Evolutionary conservation across 192 early-diverging fungal species (phyloP), one percentile per base, ranked within the genome.

Genomic region (Entomortierella parvispora): DNA sequence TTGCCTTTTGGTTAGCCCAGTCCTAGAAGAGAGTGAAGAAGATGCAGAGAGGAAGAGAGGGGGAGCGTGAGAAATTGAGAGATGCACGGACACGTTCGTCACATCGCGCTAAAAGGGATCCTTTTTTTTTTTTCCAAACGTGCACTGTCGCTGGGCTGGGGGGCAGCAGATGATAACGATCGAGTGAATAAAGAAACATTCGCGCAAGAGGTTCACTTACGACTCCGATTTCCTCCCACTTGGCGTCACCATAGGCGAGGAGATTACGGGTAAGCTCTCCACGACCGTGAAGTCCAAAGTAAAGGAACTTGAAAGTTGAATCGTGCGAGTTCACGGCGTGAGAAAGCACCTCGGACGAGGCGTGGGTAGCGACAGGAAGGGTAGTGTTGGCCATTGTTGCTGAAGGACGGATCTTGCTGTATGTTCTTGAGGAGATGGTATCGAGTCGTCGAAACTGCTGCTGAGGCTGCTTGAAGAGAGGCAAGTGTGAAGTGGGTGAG

Each of bases 1-100:
- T 51, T 1, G 47, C n/a, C 70, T 85, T 85, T 31, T 82, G 82
- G 17, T 42, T 55, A 2, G 81, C 59, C 87, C 87, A 88, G 29
- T 79, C 72, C 72, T 76, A 43, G 37, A 58, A 17, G 20, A 33
- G 34, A n/a, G 1, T 20, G 17, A 46, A 59, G n/a, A 20, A 25
- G 20, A 20, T 9, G 31, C 28, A 54, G 2, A 29, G 1, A 32
- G 17, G 8, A n/a, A 22, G 37, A 4, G 18, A 20, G 8, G 37
- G 6, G 37, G 18, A 59, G 26, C 23, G 40, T 2, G 3, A 57
- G 34, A 57, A 42, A 29, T 7, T n/a, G n/a, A n/a, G n/a, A n/a
- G n/a, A n/a, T n/a, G n/a, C n/a, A n/a, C n/a, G n/a, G n/a, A n/a
- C n/a, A n/a, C n/a, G n/a, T n/a, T n/a, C n/a, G n/a, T n/a, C n/a